Percentiles rank a stretch among this genome's conserved stretches.
These are phyloP conservation scores for Emmonsiellopsis sp. DNA, from an alignment of 2,329 filamentous ascomycete species.

Conservation along the genomic window DNA sequence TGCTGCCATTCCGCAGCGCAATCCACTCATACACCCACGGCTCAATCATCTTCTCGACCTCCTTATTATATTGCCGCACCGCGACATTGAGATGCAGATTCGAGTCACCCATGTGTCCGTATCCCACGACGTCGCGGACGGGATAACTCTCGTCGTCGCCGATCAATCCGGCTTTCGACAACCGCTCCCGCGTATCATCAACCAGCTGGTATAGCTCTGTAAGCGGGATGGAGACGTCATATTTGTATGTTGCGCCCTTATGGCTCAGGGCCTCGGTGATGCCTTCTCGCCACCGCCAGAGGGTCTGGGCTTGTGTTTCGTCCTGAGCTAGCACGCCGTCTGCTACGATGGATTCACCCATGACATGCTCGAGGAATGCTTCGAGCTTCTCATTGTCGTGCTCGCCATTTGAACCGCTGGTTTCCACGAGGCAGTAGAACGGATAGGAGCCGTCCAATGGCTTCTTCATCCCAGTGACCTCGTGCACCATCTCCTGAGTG, in stretches of 20 bases:
- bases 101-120: constrained; percentile 95
- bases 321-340: constrained; percentile 92
- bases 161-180: constrained; percentile 66
- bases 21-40: constrained; percentile 99
- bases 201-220: constrained; percentile 80
- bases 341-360: constrained; percentile 74
- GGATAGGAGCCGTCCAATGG: constrained; percentile 78
- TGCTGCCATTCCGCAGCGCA: constrained; percentile 74
- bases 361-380: constrained; percentile 81
- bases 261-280: constrained; percentile 84
- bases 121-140: constrained; percentile 84
- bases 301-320: constrained; percentile 73
- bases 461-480: constrained; percentile 64
- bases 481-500: constrained; percentile 68
- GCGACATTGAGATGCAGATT: constrained; percentile 92
- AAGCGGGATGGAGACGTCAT: constrained; percentile 91
- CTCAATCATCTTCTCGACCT: constrained; percentile 78
- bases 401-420: constrained; percentile 85
- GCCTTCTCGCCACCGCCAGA: constrained; percentile 92
- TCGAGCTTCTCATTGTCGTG: constrained; percentile 91
- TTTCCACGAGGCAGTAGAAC: constrained; percentile 96
- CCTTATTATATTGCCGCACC: constrained; percentile 72
- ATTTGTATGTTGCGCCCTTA: constrained; percentile 95
- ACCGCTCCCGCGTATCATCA: constrained; percentile 66
- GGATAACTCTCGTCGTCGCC: constrained; percentile 67